These are phyloP conservation scores for Malbranchea zuffiana DNA, from an alignment of 2,329 filamentous ascomycete species.

Conservation along the genomic window DNA sequence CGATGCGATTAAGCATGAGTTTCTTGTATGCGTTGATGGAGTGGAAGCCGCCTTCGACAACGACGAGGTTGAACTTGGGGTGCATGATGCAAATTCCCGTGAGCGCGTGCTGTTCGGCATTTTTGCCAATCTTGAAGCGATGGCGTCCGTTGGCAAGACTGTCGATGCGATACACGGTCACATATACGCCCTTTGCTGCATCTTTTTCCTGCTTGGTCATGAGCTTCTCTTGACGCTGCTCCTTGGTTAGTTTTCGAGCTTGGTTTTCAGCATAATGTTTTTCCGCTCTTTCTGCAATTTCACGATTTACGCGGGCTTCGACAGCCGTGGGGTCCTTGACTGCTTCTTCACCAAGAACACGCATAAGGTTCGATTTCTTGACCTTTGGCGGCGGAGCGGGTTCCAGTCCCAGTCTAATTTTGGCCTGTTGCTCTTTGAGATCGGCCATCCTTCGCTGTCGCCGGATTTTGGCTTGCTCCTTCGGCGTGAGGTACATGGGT, in stretches of 20 bases:
- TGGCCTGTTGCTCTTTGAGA: constrained; percentile 90
- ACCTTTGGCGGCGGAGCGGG: constrained; percentile 90
- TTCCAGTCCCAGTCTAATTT: constrained; percentile 81
- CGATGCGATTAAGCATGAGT: constrained; percentile 83
- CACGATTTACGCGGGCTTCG: constrained; percentile 81
- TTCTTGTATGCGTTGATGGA: constrained; percentile 80
- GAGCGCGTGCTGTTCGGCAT: constrained; percentile 77
- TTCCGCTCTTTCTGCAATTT: constrained; percentile 76
- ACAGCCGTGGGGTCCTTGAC: constrained; percentile 97
- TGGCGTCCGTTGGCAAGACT: constrained; percentile 88
- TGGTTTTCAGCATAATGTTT: constrained; percentile 71
- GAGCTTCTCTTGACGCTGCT: constrained; percentile 76
- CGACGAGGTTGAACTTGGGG: constrained; percentile 74
- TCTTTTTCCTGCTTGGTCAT: constrained; percentile 75
- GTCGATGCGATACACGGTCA: constrained; percentile 80
- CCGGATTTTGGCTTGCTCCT: constrained; percentile 83
- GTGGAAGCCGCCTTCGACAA: constrained; percentile 83
- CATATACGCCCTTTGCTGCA: constrained; percentile 70
- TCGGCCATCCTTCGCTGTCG: constrained; percentile 85
- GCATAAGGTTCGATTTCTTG: constrained; percentile 96
- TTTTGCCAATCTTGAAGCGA: constrained; percentile 83
- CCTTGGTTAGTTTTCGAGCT: constrained; percentile 76
- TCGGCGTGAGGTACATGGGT: constrained; percentile 81
- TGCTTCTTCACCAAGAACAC: constrained; percentile 79
- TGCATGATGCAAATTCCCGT: constrained; percentile 89